Evolutionary conservation across 148 eudicot genomes (phyloP), one percentile per base, ranked within the genome.

Genomic region (Rhododendron griersonianum): DNA sequence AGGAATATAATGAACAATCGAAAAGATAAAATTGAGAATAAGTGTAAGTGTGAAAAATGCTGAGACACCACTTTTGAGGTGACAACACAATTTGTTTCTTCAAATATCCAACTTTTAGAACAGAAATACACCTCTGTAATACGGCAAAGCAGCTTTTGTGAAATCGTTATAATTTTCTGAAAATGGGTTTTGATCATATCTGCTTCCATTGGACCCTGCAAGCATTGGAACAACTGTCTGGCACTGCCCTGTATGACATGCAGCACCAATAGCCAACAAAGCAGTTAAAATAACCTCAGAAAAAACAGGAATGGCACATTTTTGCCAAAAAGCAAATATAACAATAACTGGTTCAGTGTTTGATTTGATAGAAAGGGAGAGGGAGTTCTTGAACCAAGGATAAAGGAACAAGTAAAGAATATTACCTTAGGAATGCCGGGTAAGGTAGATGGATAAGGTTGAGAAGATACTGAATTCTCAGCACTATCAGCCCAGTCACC

Each of bases 401-500:
- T 11, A 45, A 87, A 59, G 7, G n/a, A 85, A 23, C 51, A 55
- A 51, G 14, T 59, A 48, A 63, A 85, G 44, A 84, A 65, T 18
- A 86, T 90, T 91, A 90, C 99, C 98, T 97, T 94, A 9, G 99
- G 99, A 86, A 97, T 97, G 88, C 99, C 99, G 44, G 98, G 98
- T 87, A 97, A 91, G 79, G 96, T 95, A 81, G 98, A 94, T 33
- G 94, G 94, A 87, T 95, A 97, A 76, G 96, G 95, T 86, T 94
- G 98, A 88, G 95, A 94, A 89, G 98, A 92, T 87, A 96, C 96
- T 81, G 99, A 97, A 92, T 95, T 96, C 61, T 97, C 98, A 83
- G 98, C 98, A 89, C 95, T 93, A 86, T 95, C 99, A 71, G 96
- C 96, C 55, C 99, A 96, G 91, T 97, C 99, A 85, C 96, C 96